Base-by-base conservation (phyloP, 2,329 filamentous ascomycete genomes). In the Gliomastix tumulicola region DNA sequence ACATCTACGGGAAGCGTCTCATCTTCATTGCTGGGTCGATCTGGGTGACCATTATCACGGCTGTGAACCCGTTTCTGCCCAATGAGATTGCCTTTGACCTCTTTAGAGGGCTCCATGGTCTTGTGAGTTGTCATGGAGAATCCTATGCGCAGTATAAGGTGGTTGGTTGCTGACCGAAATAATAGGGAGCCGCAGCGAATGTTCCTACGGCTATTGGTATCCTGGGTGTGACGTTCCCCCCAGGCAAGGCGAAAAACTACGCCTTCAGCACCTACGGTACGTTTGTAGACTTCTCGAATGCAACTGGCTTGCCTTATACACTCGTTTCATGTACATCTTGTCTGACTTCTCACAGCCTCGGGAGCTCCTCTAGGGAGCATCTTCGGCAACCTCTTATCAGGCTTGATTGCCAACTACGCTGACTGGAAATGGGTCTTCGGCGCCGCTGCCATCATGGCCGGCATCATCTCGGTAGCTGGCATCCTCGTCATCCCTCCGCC, bases 191-290 rank as follows among this genome's bases (percentile, higher is more conserved):
- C 19, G 81, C 82, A 3, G 78, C 79, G 13, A 84, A 82, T 49
- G 77, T 84, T 1, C 81, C 82, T 0, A 84, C 80, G 0, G 82
- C 81, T 0, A 76, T 86, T 49, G 82, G 82, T 1, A 84, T 85
- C 27, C 55, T 86, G 4, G 80, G 79, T 1, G 73, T 74, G 2
- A 83, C 77, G 0, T 85, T 85, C 37, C 72, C 74, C 2, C 79
- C 79, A 0, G 78, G 81, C 0, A 79, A 75, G 44, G 74, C 79
- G 5, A 84, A 84, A 57, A 84, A 82, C 47, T 82, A 83, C 50
- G 79, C 80, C 2, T 84, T 86, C 45, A 75, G 74, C 25, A 67
- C 71, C 17, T 84, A 82, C 40, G 69, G 69, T 71, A 50, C 38
- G 60, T 37, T 28, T n/a, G n/a, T n/a, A n/a, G n/a, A n/a, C n/a